Base-by-base conservation (phyloP, 2,329 filamentous ascomycete species). In the Sordariomycetes sp. region DNA sequence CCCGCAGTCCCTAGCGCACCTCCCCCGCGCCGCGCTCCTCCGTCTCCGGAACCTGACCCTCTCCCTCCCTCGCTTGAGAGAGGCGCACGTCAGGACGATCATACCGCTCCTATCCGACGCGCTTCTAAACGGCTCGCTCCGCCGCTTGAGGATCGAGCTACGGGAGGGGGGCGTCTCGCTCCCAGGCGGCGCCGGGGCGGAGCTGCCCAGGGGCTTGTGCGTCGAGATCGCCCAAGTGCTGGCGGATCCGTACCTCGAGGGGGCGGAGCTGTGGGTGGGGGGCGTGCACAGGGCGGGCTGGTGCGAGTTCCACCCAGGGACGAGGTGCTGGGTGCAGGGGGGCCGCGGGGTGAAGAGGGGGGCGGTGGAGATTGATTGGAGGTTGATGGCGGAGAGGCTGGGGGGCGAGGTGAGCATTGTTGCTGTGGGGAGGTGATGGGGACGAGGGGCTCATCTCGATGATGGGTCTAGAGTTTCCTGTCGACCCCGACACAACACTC, bases 11-110 rank as follows among this genome's bases (percentile, higher is more conserved):
- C 54, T 56, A 7, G 61, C 64, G 13, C 57, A 57, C 0, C 59
- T 72, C 1, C 84, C 86, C 76, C 82, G 87, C 52, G 76, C 75
- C 28, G 77, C 79, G 55, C 80, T 78, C 1, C 82, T 75, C 53
- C 87, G 74, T 66, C 84, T 78, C 54, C 80, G 85, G 1, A 89
- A 82, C 17, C 81, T 74, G 56, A 90, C 67, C 58, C 74, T 74
- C 56, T 87, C 79, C 10, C 75, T 75, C 1, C 36, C 22, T 13
- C 48, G 22, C 20, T 15, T 56, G 6, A n/a, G 54, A 17, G 34
- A 56, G 20, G 39, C 17, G 22, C 13, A 39, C 25, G 25, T 56
- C 24, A 35, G 12, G 10, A 17, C 39, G 17, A 13, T 32, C 15
- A 5, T 50, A 3, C 24, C 25, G 13, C 36, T 51, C 17, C 54